phyloP scores from a whole-genome alignment of 805 yeast genomes.

The Saccharomycopsis guyanensis region DNA sequence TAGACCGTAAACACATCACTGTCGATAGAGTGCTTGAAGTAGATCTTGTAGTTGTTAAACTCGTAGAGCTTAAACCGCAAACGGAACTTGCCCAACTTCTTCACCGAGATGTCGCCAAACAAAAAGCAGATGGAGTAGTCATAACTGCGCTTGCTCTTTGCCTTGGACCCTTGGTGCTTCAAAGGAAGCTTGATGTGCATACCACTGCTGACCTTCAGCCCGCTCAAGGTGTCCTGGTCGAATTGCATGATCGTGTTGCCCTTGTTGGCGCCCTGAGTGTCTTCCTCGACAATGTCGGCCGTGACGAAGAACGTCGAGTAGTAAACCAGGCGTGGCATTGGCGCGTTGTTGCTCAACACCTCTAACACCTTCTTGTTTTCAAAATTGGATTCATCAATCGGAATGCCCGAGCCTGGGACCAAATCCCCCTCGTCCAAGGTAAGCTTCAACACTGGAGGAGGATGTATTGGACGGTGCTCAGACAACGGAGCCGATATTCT shows the following conservation, averaged over 20 bases:
- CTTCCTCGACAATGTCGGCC: constrained; percentile 13
- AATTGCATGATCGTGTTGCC: background rate
- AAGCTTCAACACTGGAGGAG: constrained; percentile 29
- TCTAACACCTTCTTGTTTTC: constrained; percentile 17
- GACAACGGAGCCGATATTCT: constrained; percentile 25
- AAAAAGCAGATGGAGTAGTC: constrained; percentile 27
- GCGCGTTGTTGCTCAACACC: constrained; percentile 6
- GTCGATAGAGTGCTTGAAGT: constrained; percentile 19
- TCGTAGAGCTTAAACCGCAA: constrained; percentile 28
- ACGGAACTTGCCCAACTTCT: constrained; percentile 25
- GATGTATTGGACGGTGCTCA: constrained; percentile 30
- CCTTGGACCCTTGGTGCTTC: constrained; percentile 13
- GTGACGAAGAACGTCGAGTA: constrained; percentile 19
- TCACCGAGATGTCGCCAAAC: constrained; percentile 28
- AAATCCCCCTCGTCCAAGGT: constrained; percentile 13
- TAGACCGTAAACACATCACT: constrained; percentile 26
- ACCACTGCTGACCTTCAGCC: constrained; percentile 17
- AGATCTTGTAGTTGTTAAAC: constrained; percentile 23
- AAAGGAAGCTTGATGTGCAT: constrained; percentile 20
- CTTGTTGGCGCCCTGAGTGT: background rate
- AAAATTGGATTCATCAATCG: constrained; percentile 1
- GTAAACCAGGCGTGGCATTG: constrained; percentile 13
- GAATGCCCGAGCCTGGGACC: background rate
- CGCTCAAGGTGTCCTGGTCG: constrained; percentile 7
- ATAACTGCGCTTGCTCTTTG: background rate